Percentiles rank a stretch among this genome's conserved stretches.
Conservation (phyloP, 441 rosid species). For the Gossypium schwendimanii region DNA sequence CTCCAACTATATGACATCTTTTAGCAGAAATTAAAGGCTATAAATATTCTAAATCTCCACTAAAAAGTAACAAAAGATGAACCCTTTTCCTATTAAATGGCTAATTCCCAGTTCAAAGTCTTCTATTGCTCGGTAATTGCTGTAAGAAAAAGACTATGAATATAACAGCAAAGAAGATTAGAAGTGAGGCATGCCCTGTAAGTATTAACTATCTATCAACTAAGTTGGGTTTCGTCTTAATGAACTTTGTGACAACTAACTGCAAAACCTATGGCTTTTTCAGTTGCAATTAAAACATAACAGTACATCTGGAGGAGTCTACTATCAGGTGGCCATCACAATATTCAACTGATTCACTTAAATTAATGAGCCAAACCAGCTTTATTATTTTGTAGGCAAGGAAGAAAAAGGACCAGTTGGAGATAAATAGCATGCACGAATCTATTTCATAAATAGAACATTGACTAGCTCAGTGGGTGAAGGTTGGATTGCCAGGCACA, state of each 20-base stretch:
- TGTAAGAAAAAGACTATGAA: neutral
- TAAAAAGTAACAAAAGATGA: neutral
- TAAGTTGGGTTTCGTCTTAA: neutral
- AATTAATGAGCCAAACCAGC: neutral
- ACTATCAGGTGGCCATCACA: neutral
- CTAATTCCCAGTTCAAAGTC: neutral
- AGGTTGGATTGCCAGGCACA: neutral
- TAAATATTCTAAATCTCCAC: neutral
- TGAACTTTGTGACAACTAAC: neutral
- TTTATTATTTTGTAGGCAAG: neutral
- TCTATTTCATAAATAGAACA: neutral
- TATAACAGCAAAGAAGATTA: neutral
- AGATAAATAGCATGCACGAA: neutral
- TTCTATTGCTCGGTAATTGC: constrained; percentile 5
- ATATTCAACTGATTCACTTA: neutral
- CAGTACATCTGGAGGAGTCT: neutral
- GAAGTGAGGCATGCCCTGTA: neutral
- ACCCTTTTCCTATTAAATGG: neutral
- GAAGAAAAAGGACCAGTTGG: neutral
- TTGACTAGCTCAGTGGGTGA: neutral
- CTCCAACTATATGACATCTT: neutral
- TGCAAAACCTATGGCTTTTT: neutral
- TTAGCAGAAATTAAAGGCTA: neutral
- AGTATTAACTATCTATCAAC: neutral
- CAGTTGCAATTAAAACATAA: neutral